A percentile compares a stretch with the other conserved stretches of the same genome.
Conservation (phyloP, 495 filamentous ascomycete species). For the Hypoxylon lienhwacheense region DNA sequence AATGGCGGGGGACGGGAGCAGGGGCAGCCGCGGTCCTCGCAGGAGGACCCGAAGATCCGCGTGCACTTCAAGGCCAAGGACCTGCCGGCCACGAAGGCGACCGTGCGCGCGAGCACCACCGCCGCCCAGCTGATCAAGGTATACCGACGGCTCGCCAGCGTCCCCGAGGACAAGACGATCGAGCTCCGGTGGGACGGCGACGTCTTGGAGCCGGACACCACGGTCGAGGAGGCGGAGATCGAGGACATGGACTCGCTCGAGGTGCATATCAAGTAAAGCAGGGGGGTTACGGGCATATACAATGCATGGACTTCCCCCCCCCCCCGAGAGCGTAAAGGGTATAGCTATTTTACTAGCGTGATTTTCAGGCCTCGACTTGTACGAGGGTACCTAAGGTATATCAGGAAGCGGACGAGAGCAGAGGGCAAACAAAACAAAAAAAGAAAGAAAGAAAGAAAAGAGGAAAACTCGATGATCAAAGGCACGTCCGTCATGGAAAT, state of each 20-base stretch:
- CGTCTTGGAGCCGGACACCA: conserved; percentile 60
- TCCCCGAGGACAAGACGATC: conserved; percentile 54
- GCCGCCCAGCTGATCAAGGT: conserved; percentile 42
- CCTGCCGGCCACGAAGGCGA: conserved; percentile 43
- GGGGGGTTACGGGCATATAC: neutral
- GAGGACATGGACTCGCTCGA: conserved; percentile 78
- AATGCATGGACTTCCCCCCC: too few species aligned
- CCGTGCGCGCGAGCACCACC: conserved; percentile 42
- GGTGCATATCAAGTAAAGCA: conserved; percentile 61
- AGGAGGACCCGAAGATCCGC: conserved; percentile 48
- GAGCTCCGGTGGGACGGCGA: conserved; percentile 82
- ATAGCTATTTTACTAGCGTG: too few species aligned
- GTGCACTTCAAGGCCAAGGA: conserved; percentile 56
- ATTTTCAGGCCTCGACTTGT: too few species aligned
- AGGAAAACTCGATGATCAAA: neutral
- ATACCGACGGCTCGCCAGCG: conserved; percentile 40
- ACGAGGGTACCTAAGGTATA: too few species aligned
- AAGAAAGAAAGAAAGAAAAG: neutral
- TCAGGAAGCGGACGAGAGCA: too few species aligned
- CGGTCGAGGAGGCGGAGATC: conserved; percentile 71
- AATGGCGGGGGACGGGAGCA: conserved; percentile 7
- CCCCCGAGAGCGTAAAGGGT: neutral
- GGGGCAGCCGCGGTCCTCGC: conserved; percentile 26
- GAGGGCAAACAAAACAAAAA: too few species aligned
- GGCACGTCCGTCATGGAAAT: conserved; percentile 5